Conservation (phyloP, 768 basidiomycete genomes). For the Candolleomyces eurysporus region DNA sequence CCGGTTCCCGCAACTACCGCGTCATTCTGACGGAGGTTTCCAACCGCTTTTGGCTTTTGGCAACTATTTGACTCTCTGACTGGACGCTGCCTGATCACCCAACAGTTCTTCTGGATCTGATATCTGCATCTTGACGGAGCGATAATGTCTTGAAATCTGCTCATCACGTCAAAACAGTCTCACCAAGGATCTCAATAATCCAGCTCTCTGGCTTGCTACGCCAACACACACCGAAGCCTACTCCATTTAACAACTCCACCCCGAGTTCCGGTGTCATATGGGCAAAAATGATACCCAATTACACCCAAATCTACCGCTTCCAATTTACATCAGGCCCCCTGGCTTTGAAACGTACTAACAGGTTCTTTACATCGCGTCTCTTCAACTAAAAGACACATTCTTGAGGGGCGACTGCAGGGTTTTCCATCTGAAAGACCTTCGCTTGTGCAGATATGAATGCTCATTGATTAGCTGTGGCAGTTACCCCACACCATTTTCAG, state of each 20-base stretch:
- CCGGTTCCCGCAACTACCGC: background rate
- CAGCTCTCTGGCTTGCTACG: background rate
- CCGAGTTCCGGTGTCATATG: background rate
- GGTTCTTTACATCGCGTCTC: background rate
- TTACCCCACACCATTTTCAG: background rate
- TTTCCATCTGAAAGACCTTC: background rate
- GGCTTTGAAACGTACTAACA: background rate
- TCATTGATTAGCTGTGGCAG: conserved; percentile 19
- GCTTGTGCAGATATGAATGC: conserved; percentile 68
- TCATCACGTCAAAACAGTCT: background rate
- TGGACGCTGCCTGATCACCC: too few species aligned
- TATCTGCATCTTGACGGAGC: too few species aligned
- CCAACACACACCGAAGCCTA: background rate
- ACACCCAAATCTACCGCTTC: background rate
- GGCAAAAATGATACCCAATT: background rate
- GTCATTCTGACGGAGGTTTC: too few species aligned
- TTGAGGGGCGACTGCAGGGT: background rate
- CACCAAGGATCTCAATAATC: background rate
- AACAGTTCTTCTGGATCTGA: too few species aligned
- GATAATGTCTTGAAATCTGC: background rate
- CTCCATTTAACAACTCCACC: background rate
- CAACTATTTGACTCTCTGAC: too few species aligned
- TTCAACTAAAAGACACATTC: background rate
- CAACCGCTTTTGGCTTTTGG: too few species aligned
- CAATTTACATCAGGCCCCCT: background rate